Evolutionary conservation across 768 basidiomycete genomes (phyloP), one percentile per base, ranked within the genome.

Genomic region (Boletus bicolor): DNA sequence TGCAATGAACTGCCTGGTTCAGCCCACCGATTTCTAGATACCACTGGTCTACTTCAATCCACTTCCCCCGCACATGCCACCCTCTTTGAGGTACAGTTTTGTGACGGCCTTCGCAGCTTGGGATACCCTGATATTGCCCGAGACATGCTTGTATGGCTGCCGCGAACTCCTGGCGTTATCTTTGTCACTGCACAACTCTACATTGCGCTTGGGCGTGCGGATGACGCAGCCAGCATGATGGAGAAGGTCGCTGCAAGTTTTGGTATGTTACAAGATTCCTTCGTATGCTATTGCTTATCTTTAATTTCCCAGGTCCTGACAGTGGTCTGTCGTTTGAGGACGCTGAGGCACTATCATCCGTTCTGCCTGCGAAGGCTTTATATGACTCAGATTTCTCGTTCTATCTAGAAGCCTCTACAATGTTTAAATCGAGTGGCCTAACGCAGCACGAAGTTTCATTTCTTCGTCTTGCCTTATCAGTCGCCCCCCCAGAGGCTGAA

Each of bases 391-490:
- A 84, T 51, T 84, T 85, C 63, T 75, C 78, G 9, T 96, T 89
- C 75, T 94, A 93, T 73, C 71, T 85, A 30, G 91, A 93, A 70
- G 80, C 82, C 37, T 82, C 87, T 17, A 72, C 79, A n/a, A 73
- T 95, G 10, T 97, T 93, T 76, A 87, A 84, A 62, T 73, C 79
- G 46, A 76, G 75, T 24, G 75, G 73, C 34, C 70, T 81, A 49
- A 76, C 85, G 32, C 75, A 75, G 24, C 77, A 88, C 32, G 87
- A 93, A 62, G 82, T 90, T 34, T 69, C 73, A 24, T 98, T 96
- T 68, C 82, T 88, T 45, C 83, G 86, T 60, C 76, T 92, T 35
- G 92, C 95, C 10, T 78, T 97, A 56, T 86, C 87, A n/a, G 80
- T 80, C 49, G 84, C 84, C 7, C 77, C 81, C 19, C 61, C 71